phyloP scores from a whole-genome alignment of 306 rosid genomes.

The Corylus americana region DNA sequence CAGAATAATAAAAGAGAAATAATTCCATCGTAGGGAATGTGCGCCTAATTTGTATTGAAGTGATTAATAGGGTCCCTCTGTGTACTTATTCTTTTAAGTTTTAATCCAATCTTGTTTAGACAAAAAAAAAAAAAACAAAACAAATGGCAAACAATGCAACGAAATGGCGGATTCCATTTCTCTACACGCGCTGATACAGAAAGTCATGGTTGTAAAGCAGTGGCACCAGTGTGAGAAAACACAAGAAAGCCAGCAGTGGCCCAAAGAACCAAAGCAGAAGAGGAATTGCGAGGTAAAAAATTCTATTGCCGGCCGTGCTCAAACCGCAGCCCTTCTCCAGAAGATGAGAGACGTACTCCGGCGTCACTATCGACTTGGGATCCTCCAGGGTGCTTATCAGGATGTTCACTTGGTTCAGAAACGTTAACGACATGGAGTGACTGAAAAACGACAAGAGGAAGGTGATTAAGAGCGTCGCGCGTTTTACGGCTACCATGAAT shows the following conservation, averaged over 20 bases:
- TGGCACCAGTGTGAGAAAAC: conserved; percentile 43
- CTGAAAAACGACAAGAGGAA: conserved; percentile 51
- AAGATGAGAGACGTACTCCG: conserved; percentile 42
- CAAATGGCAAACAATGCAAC: too few relatives aligned
- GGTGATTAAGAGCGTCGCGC: conserved; percentile 44
- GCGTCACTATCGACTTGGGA: conserved; percentile 23
- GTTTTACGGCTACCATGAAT: conserved; percentile 52
- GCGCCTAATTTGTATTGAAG: too few relatives aligned
- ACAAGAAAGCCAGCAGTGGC: conserved; percentile 45
- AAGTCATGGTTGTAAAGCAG: conserved; percentile 49
- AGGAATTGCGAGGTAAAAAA: conserved; percentile 46
- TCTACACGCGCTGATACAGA: conserved; percentile 8
- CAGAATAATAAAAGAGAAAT: too few relatives aligned
- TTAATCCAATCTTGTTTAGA: too few relatives aligned
- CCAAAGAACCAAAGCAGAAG: conserved; percentile 57
- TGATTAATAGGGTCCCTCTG: too few relatives aligned
- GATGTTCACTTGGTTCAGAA: conserved; percentile 52
- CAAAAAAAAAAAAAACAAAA: too few relatives aligned
- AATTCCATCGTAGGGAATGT: too few relatives aligned
- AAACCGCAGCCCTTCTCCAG: conserved; percentile 42
- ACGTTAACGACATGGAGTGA: conserved; percentile 54
- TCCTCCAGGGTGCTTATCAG: conserved; percentile 42
- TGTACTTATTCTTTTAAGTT: too few relatives aligned
- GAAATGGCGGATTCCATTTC: background rate
- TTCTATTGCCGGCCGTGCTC: conserved; percentile 48